Conservation (phyloP, 306 rosid species). For the Cercis canadensis region DNA sequence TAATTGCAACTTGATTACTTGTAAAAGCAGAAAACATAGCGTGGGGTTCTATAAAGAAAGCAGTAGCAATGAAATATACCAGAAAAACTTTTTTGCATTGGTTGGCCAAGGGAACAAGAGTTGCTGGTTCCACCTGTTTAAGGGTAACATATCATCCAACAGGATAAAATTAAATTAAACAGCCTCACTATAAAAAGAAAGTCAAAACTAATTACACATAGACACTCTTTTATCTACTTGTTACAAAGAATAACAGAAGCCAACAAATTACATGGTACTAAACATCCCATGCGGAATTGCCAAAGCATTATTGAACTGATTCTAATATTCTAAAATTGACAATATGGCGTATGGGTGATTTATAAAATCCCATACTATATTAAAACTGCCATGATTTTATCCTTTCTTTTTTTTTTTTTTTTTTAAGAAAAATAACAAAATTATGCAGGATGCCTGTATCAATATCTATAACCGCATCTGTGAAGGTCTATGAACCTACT, state of each 20-base stretch:
- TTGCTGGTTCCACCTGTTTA: constrained; percentile 88
- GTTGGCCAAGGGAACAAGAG: constrained; percentile 90
- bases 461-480: not conserved
- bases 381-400: not conserved
- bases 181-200: not conserved
- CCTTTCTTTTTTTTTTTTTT: too few species aligned
- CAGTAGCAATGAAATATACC: constrained; percentile 53
- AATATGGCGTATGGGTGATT: not conserved
- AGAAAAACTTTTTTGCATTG: constrained; percentile 94
- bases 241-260: too few species aligned
- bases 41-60: constrained; percentile 23
- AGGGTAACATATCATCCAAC: constrained; percentile 34
- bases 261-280: constrained; percentile 12
- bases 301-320: constrained; percentile 1
- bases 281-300: not conserved
- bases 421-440: not conserved
- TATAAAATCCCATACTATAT: not conserved
- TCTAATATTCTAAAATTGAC: constrained; percentile 7
- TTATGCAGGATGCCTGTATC: not conserved
- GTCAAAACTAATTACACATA: not conserved
- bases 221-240: too few species aligned
- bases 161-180: constrained; percentile 22
- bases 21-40: constrained; percentile 10
- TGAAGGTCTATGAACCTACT: not conserved
- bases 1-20: constrained; percentile 23